Conservation (phyloP, 2,329 filamentous ascomycete species). For the Lachnellula arida region DNA sequence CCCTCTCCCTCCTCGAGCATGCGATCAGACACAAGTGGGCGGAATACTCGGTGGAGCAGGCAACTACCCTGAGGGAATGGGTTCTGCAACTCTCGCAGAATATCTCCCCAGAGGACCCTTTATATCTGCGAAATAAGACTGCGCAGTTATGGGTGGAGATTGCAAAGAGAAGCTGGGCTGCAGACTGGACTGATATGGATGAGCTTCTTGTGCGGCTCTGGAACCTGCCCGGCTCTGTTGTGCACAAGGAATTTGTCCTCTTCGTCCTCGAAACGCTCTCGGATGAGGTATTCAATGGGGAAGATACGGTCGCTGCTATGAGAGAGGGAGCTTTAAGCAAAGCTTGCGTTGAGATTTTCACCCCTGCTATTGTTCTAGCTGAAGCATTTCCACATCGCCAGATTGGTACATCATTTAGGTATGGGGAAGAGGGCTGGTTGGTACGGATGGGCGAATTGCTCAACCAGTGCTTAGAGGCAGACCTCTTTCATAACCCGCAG, state of each 20-base stretch:
- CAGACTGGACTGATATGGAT: constrained; percentile 95
- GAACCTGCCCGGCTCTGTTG: constrained; percentile 60
- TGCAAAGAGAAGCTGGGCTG: constrained; percentile 88
- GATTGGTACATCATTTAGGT: constrained; percentile 58
- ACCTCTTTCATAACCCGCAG: constrained; percentile 60
- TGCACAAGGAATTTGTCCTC: constrained; percentile 80
- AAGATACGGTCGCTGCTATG: constrained; percentile 80
- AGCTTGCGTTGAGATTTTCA: constrained; percentile 91
- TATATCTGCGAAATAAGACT: constrained; percentile 87
- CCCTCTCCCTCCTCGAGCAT: constrained; percentile 85
- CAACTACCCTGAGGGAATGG: constrained; percentile 65
- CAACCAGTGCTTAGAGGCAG: constrained; percentile 63
- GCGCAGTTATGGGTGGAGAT: constrained; percentile 93
- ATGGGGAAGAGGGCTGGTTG: constrained; percentile 83
- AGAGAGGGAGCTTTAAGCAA: constrained; percentile 81
- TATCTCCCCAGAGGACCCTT: constrained; percentile 66
- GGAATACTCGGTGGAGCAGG: constrained; percentile 65
- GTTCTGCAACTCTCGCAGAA: constrained; percentile 73
- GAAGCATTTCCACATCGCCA: constrained; percentile 74
- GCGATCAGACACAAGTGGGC: constrained; percentile 82
- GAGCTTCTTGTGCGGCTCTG: constrained; percentile 74
- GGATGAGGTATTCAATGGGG: constrained; percentile 88
- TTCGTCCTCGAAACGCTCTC: constrained; percentile 86
- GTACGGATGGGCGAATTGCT: constrained; percentile 71
- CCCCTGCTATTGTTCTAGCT: constrained; percentile 67